Conservation (phyloP, 495 filamentous ascomycete genomes). For the Rhypophila decipiens region DNA sequence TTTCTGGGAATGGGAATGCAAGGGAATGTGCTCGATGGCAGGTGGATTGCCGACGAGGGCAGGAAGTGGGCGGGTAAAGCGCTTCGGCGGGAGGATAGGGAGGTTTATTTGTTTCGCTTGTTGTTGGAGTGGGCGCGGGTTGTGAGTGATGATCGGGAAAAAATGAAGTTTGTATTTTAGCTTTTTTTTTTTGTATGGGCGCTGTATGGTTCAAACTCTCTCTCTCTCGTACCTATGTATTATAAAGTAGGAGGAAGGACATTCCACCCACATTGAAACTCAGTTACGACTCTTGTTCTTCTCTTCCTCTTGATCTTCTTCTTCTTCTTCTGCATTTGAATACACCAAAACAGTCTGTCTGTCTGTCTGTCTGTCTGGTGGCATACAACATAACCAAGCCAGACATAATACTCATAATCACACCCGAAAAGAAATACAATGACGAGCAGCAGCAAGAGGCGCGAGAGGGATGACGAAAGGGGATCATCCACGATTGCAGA, state of each 20-base stretch:
- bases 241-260: too few species aligned
- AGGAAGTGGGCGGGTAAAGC: slow-evolving; percentile 58
- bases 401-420: neutral
- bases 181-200: too few species aligned
- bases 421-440: neutral
- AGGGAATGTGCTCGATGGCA: slow-evolving; percentile 40
- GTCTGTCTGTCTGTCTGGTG: too few species aligned
- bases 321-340: too few species aligned
- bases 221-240: too few species aligned
- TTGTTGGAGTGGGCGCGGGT: slow-evolving; percentile 69
- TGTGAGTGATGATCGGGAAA: slow-evolving; percentile 55
- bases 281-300: too few species aligned
- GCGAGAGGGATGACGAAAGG: neutral
- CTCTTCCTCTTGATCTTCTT: too few species aligned
- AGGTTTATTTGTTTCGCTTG: slow-evolving; percentile 74
- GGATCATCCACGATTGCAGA: too few species aligned
- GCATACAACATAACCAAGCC: too few species aligned
- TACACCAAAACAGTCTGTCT: too few species aligned
- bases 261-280: too few species aligned
- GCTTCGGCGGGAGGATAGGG: slow-evolving; percentile 72
- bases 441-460: neutral
- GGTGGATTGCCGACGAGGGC: slow-evolving; percentile 62
- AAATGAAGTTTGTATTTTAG: slow-evolving; percentile 41
- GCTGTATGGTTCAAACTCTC: too few species aligned
- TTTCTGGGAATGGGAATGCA: slow-evolving; percentile 41